These are phyloP conservation scores for Theileria orientalis DNA, from an alignment of 169 alveolate genomes.

Conservation along the genomic window DNA sequence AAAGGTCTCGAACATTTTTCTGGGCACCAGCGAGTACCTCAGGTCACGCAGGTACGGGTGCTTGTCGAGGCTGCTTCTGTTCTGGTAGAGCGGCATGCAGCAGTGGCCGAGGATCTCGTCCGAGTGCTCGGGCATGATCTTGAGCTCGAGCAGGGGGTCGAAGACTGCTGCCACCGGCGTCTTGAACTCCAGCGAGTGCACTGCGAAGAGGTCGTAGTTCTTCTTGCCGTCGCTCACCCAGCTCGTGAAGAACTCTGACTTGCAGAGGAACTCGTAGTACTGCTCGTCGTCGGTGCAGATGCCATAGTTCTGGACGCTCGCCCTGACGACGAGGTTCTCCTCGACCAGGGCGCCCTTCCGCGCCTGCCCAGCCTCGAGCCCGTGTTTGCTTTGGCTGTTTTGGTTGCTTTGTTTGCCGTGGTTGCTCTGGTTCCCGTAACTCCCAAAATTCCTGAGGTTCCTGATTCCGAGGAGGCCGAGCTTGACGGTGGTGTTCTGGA, in stretches of 20 bases:
- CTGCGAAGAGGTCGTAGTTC: constrained; percentile 82
- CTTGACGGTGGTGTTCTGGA: constrained; percentile 70
- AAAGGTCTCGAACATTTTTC: constrained; percentile 10
- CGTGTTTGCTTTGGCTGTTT: too few relatives aligned
- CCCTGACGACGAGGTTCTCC: constrained; percentile 23
- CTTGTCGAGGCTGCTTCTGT: neutral
- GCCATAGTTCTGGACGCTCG: constrained; percentile 54
- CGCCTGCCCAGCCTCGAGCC: neutral
- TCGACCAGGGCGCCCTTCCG: neutral
- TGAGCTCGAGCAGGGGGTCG: constrained; percentile 80
- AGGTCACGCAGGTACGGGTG: constrained; percentile 1
- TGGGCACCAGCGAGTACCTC: constrained; percentile 16
- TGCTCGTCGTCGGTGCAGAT: constrained; percentile 63
- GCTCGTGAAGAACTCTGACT: constrained; percentile 71
- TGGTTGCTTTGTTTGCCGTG: too few relatives aligned
- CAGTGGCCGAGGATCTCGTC: constrained; percentile 13
- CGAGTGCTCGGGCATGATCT: constrained; percentile 1
- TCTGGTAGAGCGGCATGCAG: constrained; percentile 17
- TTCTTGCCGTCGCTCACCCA: constrained; percentile 74
- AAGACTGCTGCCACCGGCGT: constrained; percentile 83
- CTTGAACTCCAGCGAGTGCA: constrained; percentile 72
- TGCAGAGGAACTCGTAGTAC: constrained; percentile 39
- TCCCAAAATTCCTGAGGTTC: constrained; percentile 68
- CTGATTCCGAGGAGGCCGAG: constrained; percentile 77
- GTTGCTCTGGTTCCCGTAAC: too few relatives aligned